Evolutionary conservation across 2,329 filamentous ascomycete species (phyloP).

Genomic region (Pestalotiopsis sp.): DNA sequence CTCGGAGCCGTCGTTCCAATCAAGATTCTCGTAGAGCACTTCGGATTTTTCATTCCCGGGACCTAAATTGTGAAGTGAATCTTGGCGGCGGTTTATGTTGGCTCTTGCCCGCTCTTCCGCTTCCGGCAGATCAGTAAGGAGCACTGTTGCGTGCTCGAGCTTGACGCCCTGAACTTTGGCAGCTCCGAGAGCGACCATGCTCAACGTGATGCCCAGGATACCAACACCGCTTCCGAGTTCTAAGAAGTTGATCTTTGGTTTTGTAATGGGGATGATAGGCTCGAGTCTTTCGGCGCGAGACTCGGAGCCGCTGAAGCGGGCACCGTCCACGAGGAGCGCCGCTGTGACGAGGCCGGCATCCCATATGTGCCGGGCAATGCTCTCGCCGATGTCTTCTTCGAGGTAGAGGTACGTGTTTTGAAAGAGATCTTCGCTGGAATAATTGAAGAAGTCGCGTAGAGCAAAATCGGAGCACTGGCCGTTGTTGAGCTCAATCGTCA

Average conservation of each 20-base stretch:
- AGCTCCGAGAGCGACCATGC: conserved; percentile 33
- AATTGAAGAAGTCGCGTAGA: conserved; percentile 22
- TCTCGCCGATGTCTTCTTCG: conserved; percentile 61
- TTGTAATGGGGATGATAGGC: conserved; percentile 19
- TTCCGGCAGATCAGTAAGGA: conserved; percentile 59
- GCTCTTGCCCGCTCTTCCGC: conserved; percentile 50
- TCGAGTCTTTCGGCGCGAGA: conserved; percentile 6
- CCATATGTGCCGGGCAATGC: conserved; percentile 63
- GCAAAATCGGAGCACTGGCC: conserved; percentile 24
- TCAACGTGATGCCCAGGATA: conserved; percentile 54
- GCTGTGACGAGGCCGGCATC: conserved; percentile 55
- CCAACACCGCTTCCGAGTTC: conserved; percentile 62
- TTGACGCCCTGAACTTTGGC: conserved; percentile 18
- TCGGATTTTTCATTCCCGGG: neutral
- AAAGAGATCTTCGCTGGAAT: neutral
- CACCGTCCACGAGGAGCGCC: conserved; percentile 34
- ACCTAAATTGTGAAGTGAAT: neutral
- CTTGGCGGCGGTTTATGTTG: conserved; percentile 43
- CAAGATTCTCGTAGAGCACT: conserved; percentile 55
- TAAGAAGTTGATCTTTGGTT: conserved; percentile 44
- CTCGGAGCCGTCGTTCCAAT: conserved; percentile 55
- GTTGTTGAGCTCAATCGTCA: conserved; percentile 22
- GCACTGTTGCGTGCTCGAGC: conserved; percentile 31
- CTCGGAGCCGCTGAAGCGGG: conserved; percentile 6
- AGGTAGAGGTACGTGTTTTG: conserved; percentile 37